These are phyloP conservation scores for Cutaneotrichosporon dermatis DNA, from an alignment of 1,284 basidiomycete genomes.

Conservation along the genomic window DNA sequence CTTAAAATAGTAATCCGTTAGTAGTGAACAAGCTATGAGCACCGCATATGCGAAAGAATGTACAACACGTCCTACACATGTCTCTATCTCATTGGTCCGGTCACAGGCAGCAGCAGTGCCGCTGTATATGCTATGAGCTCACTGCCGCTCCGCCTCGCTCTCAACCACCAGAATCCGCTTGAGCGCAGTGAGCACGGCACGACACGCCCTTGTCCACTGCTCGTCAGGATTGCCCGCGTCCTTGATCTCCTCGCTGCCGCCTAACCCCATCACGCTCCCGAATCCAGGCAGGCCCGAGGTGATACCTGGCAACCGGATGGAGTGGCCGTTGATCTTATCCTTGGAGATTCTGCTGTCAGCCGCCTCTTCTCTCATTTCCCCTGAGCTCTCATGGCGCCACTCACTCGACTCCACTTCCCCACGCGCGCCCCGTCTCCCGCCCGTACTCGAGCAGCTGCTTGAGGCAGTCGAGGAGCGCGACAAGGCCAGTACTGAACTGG, in stretches of 20 bases:
- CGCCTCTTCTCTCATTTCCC: neutral
- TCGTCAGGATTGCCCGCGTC: constrained; percentile 58
- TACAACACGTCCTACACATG: too few relatives aligned
- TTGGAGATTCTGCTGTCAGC: constrained; percentile 65
- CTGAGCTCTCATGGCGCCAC: constrained; percentile 4
- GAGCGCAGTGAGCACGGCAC: constrained; percentile 81
- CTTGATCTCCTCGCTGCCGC: constrained; percentile 13
- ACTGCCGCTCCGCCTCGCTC: constrained; percentile 34
- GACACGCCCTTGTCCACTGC: constrained; percentile 87
- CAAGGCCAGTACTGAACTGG: constrained; percentile 93
- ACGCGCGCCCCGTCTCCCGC: constrained; percentile 65
- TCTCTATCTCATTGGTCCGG: too few relatives aligned
- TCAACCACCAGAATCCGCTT: constrained; percentile 57
- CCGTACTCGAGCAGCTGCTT: constrained; percentile 84
- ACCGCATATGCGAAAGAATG: too few relatives aligned
- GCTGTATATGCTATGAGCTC: too few relatives aligned
- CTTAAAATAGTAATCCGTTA: too few relatives aligned
- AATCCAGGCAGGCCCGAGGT: constrained; percentile 69
- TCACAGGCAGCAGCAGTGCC: too few relatives aligned
- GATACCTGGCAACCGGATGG: constrained; percentile 65
- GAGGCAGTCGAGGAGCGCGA: constrained; percentile 89
- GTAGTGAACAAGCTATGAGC: too few relatives aligned
- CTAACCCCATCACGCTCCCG: constrained; percentile 45
- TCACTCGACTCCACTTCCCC: constrained; percentile 50
- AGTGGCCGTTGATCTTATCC: constrained; percentile 92